Conservation (phyloP, 75 land plant species). For the Pseudotsuga menziesii region DNA sequence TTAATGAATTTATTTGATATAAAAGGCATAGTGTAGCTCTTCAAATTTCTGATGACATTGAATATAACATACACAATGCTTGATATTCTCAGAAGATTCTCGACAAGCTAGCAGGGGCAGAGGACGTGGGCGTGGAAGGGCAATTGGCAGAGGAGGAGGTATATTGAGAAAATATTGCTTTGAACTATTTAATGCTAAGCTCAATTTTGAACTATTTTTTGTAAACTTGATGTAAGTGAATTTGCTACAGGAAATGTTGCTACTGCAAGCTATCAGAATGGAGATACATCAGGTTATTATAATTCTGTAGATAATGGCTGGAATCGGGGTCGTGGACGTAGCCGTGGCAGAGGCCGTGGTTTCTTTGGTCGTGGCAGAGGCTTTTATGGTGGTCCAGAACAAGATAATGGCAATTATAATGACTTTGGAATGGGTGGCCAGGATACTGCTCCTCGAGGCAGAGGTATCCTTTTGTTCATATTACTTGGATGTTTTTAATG, state of each 20-base stretch:
- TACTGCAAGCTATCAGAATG: constrained; percentile 22
- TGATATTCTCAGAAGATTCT: constrained; percentile 13
- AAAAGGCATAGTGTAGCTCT: background rate
- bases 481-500: background rate
- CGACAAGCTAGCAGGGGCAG: constrained; percentile 17
- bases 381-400: constrained; percentile 14
- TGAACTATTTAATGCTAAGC: background rate
- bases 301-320: constrained; percentile 9
- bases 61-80: background rate
- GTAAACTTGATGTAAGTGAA: background rate
- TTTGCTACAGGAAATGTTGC: constrained; percentile 17
- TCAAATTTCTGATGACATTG: background rate
- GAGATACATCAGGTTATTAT: constrained; percentile 16
- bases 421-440: constrained; percentile 9
- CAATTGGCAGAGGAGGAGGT: constrained; percentile 33
- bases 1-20: background rate
- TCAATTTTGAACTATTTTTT: constrained; percentile 10
- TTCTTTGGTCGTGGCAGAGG: constrained; percentile 26
- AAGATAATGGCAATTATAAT: constrained; percentile 10
- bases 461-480: background rate
- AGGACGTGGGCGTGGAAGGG: constrained; percentile 37
- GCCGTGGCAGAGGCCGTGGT: constrained; percentile 34
- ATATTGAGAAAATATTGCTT: background rate
- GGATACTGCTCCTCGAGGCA: background rate
- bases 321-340: constrained; percentile 25